Evolutionary conservation across 106 monocot genomes (phyloP).

Genomic region (Dioscorea dumetorum): DNA sequence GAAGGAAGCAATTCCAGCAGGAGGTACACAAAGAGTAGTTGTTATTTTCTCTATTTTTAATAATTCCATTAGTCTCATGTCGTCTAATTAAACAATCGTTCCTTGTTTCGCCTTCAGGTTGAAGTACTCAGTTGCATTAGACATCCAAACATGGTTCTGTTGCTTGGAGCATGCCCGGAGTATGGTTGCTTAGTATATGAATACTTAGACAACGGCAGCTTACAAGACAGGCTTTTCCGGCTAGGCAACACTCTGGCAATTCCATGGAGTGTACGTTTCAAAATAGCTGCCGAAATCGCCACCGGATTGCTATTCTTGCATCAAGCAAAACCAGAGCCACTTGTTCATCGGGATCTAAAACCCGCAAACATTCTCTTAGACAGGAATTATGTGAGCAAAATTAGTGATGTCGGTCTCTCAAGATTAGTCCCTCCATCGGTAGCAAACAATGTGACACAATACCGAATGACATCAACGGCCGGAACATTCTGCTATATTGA

Average conservation of each 20-base stretch:
- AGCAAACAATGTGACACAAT: slow-evolving; percentile 62
- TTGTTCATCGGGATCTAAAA: slow-evolving; percentile 83
- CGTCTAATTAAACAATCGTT: no score
- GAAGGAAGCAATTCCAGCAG: slow-evolving; percentile 38
- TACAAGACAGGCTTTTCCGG: slow-evolving; percentile 73
- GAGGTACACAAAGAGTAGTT: slow-evolving; percentile 10
- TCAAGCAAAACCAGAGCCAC: slow-evolving; percentile 74
- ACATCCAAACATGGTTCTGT: slow-evolving; percentile 82
- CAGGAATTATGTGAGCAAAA: slow-evolving; percentile 71
- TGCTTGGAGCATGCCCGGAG: slow-evolving; percentile 79
- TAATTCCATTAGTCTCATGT: background rate
- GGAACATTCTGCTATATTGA: slow-evolving; percentile 93
- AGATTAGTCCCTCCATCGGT: slow-evolving; percentile 67
- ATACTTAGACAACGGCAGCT: slow-evolving; percentile 80
- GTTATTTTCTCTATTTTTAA: background rate
- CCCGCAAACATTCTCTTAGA: slow-evolving; percentile 78
- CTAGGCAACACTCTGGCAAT: slow-evolving; percentile 52
- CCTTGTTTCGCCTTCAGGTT: slow-evolving; percentile 3
- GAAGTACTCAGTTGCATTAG: slow-evolving; percentile 61
- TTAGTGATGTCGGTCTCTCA: slow-evolving; percentile 77
- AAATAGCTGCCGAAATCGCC: slow-evolving; percentile 74
- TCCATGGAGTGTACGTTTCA: slow-evolving; percentile 73
- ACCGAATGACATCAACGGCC: slow-evolving; percentile 74
- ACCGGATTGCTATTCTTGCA: slow-evolving; percentile 73
- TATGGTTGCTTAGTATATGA: slow-evolving; percentile 81